These are phyloP conservation scores for Entonaema liquescens DNA, from an alignment of 495 filamentous ascomycete species.

Conservation along the genomic window DNA sequence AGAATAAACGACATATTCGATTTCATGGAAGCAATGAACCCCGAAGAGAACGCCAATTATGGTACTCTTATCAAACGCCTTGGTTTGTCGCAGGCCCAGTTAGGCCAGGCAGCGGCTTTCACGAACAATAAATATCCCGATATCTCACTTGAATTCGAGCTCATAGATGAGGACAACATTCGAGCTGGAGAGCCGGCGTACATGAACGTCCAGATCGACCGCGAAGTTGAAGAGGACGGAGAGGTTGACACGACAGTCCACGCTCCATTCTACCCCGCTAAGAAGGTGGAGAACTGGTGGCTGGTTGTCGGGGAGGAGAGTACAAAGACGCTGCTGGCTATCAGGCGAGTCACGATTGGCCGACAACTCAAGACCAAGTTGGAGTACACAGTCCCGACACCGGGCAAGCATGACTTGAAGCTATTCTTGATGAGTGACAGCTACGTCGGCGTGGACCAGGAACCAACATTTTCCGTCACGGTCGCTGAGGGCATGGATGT, in stretches of 20 bases:
- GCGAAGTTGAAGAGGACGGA: conserved; percentile 74
- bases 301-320: conserved; percentile 92
- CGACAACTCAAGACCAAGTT: conserved; percentile 78
- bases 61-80: conserved; percentile 75
- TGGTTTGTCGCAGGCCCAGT: conserved; percentile 79
- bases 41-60: conserved; percentile 85
- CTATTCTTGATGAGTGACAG: conserved; percentile 97
- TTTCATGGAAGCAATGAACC: conserved; percentile 99
- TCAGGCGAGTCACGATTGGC: conserved; percentile 92
- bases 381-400: conserved; percentile 86
- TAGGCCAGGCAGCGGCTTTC: conserved; percentile 89
- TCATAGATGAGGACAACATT: conserved; percentile 81
- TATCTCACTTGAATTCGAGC: conserved; percentile 86
- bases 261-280: conserved; percentile 90
- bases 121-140: conserved; percentile 98
- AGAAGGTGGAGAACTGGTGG: conserved; percentile 98
- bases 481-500: conserved; percentile 96
- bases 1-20: conserved; percentile 92
- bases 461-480: conserved; percentile 83
- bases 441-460: conserved; percentile 97
- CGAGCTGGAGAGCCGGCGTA: conserved; percentile 82
- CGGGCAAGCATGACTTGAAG: conserved; percentile 87
- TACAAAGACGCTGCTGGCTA: conserved; percentile 84
- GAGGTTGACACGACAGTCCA: conserved; percentile 88
- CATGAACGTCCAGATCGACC: conserved; percentile 85